Conservation (phyloP, 2,329 filamentous ascomycete species). For the Byssochlamys sp. region DNA sequence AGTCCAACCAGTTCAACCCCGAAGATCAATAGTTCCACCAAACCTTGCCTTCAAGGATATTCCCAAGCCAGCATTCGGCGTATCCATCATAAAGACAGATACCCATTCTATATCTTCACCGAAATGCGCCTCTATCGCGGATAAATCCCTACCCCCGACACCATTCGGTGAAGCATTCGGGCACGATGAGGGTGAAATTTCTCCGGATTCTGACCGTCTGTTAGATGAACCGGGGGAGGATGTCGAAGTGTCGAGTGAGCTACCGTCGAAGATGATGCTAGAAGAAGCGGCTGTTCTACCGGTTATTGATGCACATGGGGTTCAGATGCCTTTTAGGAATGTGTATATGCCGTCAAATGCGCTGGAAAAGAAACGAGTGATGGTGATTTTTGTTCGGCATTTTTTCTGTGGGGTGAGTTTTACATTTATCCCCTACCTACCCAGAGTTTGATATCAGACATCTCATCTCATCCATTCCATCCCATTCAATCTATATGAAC, state of each 20-base stretch:
- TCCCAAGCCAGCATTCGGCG: not conserved
- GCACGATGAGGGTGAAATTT: not conserved
- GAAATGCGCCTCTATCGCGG: not conserved
- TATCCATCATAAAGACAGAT: not conserved
- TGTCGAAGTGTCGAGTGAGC: not conserved
- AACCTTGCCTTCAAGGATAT: not conserved
- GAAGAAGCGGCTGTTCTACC: slow-evolving; percentile 7
- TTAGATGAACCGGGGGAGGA: not conserved
- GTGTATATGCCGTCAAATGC: slow-evolving; percentile 37
- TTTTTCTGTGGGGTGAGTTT: slow-evolving; percentile 67
- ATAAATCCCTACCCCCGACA: slow-evolving; percentile 5
- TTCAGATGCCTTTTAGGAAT: slow-evolving; percentile 52
- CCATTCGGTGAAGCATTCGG: slow-evolving; percentile 1
- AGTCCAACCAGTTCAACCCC: not conserved
- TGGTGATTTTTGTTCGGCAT: slow-evolving; percentile 67
- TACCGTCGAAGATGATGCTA: slow-evolving; percentile 4
- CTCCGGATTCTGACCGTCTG: not conserved
- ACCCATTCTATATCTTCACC: not conserved
- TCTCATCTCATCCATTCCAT: no score
- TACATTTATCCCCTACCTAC: no score
- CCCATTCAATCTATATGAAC: not conserved
- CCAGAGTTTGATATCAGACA: no score
- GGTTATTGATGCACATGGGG: slow-evolving; percentile 54
- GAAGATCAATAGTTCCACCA: not conserved
- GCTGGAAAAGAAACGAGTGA: slow-evolving; percentile 42